These are phyloP conservation scores for Liriodendron chinense DNA, from an alignment of 164 flowering plant species.

Conservation along the genomic window DNA sequence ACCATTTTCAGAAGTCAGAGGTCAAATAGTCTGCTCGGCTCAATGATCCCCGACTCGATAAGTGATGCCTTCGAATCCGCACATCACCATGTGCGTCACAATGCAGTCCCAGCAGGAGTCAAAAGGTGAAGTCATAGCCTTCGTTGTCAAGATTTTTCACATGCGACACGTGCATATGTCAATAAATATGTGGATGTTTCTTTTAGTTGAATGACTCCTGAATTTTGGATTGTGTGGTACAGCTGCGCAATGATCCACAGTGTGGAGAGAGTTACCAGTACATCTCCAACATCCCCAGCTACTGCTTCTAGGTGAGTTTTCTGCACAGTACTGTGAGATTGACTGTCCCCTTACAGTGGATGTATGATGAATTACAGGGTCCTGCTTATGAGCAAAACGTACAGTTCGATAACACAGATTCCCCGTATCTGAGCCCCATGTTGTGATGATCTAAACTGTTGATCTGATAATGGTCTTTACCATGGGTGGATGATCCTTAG, in stretches of 20 bases:
- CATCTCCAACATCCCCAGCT: slow-evolving; percentile 36
- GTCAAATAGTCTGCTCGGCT: slow-evolving; percentile 63
- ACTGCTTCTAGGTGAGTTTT: slow-evolving; percentile 47
- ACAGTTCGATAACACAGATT: too few relatives aligned
- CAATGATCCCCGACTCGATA: slow-evolving; percentile 66
- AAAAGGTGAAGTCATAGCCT: slow-evolving; percentile 46
- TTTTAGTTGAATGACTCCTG: neutral
- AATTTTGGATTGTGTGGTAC: slow-evolving; percentile 20
- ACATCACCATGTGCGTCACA: slow-evolving; percentile 74
- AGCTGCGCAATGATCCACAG: slow-evolving; percentile 66
- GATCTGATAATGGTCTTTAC: too few relatives aligned
- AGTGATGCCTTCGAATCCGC: slow-evolving; percentile 71
- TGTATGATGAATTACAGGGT: too few relatives aligned
- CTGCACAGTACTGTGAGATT: neutral
- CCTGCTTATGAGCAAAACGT: too few relatives aligned
- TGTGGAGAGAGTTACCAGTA: slow-evolving; percentile 38
- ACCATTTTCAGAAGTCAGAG: slow-evolving; percentile 43
- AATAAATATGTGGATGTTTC: neutral
- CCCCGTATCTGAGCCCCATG: too few relatives aligned
- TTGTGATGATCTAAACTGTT: too few relatives aligned
- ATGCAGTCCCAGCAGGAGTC: slow-evolving; percentile 74
- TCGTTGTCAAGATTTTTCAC: neutral
- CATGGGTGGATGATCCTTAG: too few relatives aligned
- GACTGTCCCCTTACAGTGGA: too few relatives aligned
- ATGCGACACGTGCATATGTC: neutral